These are phyloP conservation scores for Oidiodendron maius DNA, from an alignment of 495 filamentous ascomycete genomes.

Conservation along the genomic window DNA sequence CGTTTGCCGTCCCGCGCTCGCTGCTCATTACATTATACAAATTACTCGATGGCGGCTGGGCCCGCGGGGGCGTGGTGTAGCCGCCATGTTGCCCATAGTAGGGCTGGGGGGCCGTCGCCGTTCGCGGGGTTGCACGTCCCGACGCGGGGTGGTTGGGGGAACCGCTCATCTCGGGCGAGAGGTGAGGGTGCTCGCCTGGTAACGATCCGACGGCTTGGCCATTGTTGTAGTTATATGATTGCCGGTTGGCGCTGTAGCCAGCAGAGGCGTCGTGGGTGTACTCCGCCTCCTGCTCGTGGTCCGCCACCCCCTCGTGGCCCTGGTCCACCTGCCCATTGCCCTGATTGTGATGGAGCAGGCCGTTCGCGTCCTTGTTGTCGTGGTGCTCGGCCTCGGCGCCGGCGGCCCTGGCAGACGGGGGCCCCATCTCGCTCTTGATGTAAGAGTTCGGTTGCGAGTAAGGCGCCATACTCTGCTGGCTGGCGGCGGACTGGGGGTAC, in stretches of 20 bases:
- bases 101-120: slow-evolving; percentile 55
- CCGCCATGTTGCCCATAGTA: slow-evolving; percentile 68
- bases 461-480: slow-evolving; percentile 61
- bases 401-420: slow-evolving; percentile 60
- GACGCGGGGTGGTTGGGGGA: slow-evolving; percentile 85
- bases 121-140: slow-evolving; percentile 82
- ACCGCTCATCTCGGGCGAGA: slow-evolving; percentile 79
- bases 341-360: slow-evolving; percentile 47
- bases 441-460: slow-evolving; percentile 66
- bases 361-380: slow-evolving; percentile 66
- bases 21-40: slow-evolving; percentile 90
- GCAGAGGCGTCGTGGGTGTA: slow-evolving; percentile 70
- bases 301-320: slow-evolving; percentile 57
- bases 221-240: slow-evolving; percentile 69
- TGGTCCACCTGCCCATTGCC: slow-evolving; percentile 48
- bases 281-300: slow-evolving; percentile 70
- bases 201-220: slow-evolving; percentile 57
- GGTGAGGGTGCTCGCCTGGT: slow-evolving; percentile 69
- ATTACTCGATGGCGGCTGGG: slow-evolving; percentile 62
- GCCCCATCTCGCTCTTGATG: slow-evolving; percentile 88
- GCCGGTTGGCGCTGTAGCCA: slow-evolving; percentile 61
- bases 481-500: slow-evolving; percentile 60
- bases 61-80: slow-evolving; percentile 75
- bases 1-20: slow-evolving; percentile 67
- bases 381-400: slow-evolving; percentile 52